phyloP scores from a whole-genome alignment of 768 basidiomycete species.

The Dentipellis fragilis region DNA sequence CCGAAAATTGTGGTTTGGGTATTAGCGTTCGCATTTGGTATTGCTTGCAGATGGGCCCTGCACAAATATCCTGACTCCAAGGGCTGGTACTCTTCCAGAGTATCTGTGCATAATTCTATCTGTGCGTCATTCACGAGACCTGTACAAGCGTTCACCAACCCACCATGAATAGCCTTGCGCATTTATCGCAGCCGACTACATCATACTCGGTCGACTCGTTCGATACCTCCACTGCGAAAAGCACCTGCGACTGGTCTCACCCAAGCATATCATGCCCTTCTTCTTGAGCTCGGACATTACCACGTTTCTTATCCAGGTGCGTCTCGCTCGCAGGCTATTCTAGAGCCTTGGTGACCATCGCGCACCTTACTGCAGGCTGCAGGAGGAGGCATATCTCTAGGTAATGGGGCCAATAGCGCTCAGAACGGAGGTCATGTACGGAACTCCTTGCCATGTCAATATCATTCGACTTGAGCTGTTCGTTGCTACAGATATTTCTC shows the following conservation, averaged over 20 bases:
- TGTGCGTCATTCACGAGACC: constrained; percentile 20
- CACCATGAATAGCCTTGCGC: constrained; percentile 46
- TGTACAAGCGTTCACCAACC: not conserved
- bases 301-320: constrained; percentile 58
- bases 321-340: too few species aligned
- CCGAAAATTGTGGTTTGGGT: not conserved
- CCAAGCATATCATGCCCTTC: constrained; percentile 38
- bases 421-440: constrained; percentile 27
- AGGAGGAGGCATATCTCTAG: constrained; percentile 18
- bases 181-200: constrained; percentile 61
- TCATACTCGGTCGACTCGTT: constrained; percentile 57
- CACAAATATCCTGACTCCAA: constrained; percentile 42
- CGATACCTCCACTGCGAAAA: constrained; percentile 34
- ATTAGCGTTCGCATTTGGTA: constrained; percentile 46
- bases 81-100: constrained; percentile 42
- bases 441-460: not conserved
- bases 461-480: not conserved
- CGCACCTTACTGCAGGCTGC: too few species aligned
- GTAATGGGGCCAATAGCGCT: constrained; percentile 20
- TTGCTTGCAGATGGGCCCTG: constrained; percentile 46
- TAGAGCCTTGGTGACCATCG: too few species aligned
- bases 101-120: constrained; percentile 54
- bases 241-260: constrained; percentile 34
- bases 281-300: constrained; percentile 56
- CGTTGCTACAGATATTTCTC: constrained; percentile 2